phyloP scores from a whole-genome alignment of 768 basidiomycete genomes.

The Mycena venus region DNA sequence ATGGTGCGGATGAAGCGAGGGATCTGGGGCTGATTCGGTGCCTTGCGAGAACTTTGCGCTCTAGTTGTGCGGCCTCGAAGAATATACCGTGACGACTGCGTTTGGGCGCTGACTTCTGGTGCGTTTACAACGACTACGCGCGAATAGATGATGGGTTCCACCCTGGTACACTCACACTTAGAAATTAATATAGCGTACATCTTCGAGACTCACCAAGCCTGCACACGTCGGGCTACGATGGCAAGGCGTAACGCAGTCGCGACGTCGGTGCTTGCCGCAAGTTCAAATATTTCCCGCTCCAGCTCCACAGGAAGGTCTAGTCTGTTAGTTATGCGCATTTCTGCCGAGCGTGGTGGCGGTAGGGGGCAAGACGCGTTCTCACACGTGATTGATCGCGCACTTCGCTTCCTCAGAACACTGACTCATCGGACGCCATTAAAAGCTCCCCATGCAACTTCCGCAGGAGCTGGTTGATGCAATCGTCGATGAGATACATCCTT shows the following conservation, averaged over 20 bases:
- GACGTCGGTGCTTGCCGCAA: conserved; percentile 19
- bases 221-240: conserved; percentile 25
- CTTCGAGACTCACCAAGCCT: conserved; percentile 11
- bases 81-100: background rate
- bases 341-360: too few relatives aligned
- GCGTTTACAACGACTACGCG: conserved; percentile 15
- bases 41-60: background rate
- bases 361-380: too few relatives aligned
- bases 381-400: too few relatives aligned
- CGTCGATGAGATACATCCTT: too few relatives aligned
- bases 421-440: too few relatives aligned
- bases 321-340: background rate
- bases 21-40: background rate
- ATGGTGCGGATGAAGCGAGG: conserved; percentile 27
- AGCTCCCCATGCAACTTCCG: too few relatives aligned
- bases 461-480: too few relatives aligned
- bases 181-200: background rate
- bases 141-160: conserved; percentile 31
- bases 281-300: conserved; percentile 29
- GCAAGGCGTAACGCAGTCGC: conserved; percentile 21
- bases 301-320: conserved; percentile 30
- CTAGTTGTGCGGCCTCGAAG: background rate
- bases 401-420: too few relatives aligned
- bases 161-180: background rate
- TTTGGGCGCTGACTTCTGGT: background rate